Conservation (phyloP, 2,329 filamentous ascomycete genomes). For the Alternaria conjuncta region DNA sequence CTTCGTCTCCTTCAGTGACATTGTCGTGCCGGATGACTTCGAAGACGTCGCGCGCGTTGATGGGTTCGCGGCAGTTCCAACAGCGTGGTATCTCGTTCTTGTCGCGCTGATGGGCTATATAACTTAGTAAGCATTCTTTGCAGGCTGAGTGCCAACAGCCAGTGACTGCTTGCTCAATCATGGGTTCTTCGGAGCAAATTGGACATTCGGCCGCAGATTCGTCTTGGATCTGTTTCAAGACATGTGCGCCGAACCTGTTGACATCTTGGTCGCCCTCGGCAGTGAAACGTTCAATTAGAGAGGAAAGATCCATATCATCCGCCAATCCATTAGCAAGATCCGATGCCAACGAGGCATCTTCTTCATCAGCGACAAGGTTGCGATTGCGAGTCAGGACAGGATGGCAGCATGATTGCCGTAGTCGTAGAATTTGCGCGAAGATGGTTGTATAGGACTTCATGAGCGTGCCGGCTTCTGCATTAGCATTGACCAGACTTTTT, state of each 20-base stretch:
- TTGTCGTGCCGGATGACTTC: constrained; percentile 85
- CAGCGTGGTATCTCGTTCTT: constrained; percentile 79
- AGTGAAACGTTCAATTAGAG: constrained; percentile 84
- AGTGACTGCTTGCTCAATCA: constrained; percentile 92
- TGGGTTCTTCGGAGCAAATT: constrained; percentile 93
- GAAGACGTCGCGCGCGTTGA: constrained; percentile 86
- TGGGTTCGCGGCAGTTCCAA: constrained; percentile 85
- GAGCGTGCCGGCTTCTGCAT: constrained; percentile 88
- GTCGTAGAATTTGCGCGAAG: constrained; percentile 91
- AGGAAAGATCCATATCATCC: constrained; percentile 94
- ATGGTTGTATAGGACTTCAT: constrained; percentile 97
- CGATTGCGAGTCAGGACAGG: constrained; percentile 87
- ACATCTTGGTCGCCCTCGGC: constrained; percentile 64
- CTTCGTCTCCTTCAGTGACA: constrained; percentile 46
- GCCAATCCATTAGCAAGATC: constrained; percentile 82
- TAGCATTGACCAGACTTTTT: constrained; percentile 82
- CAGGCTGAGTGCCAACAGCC: constrained; percentile 98
- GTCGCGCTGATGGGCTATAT: constrained; percentile 84
- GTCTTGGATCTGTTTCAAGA: constrained; percentile 87
- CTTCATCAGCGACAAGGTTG: constrained; percentile 83
- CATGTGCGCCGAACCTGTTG: constrained; percentile 83
- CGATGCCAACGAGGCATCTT: constrained; percentile 77
- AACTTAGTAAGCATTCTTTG: constrained; percentile 88
- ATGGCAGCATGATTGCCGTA: constrained; percentile 94
- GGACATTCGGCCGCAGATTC: constrained; percentile 91